Evolutionary conservation across 1,284 basidiomycete species (phyloP).

Genomic region (Bjerkandera adusta): DNA sequence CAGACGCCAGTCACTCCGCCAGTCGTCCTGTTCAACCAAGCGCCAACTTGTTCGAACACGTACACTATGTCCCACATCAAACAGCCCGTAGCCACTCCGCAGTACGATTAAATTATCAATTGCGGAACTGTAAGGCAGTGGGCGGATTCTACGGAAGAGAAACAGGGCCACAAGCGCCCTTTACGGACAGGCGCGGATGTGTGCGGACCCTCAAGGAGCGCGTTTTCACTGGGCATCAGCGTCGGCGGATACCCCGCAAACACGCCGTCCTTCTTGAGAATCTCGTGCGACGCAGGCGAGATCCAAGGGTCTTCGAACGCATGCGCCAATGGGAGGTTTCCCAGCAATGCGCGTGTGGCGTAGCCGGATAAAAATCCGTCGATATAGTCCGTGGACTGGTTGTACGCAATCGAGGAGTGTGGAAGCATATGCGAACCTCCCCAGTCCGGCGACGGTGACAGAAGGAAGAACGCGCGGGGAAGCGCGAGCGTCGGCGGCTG

Average conservation of each 20-base stretch:
- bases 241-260: constrained; percentile 57
- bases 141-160: too few species aligned
- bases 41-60: too few species aligned
- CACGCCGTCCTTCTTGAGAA: constrained; percentile 30
- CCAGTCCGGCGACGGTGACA: constrained; percentile 63
- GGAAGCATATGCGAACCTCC: constrained; percentile 33
- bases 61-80: too few species aligned
- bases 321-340: constrained; percentile 26
- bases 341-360: constrained; percentile 38
- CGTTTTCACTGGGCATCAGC: constrained; percentile 50
- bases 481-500: constrained; percentile 32
- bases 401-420: constrained; percentile 30
- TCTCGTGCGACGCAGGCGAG: constrained; percentile 48
- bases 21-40: too few species aligned
- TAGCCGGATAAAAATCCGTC: constrained; percentile 26
- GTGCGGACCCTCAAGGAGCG: too few species aligned
- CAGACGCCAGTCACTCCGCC: too few species aligned
- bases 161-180: too few species aligned
- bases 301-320: constrained; percentile 47
- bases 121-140: too few species aligned
- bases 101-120: too few species aligned
- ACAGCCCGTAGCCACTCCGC: too few species aligned
- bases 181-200: too few species aligned
- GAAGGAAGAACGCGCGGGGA: constrained; percentile 33
- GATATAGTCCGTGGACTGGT: constrained; percentile 41